Base-by-base conservation (phyloP, 805 yeast species). In the Metschnikowia lunata region DNA sequence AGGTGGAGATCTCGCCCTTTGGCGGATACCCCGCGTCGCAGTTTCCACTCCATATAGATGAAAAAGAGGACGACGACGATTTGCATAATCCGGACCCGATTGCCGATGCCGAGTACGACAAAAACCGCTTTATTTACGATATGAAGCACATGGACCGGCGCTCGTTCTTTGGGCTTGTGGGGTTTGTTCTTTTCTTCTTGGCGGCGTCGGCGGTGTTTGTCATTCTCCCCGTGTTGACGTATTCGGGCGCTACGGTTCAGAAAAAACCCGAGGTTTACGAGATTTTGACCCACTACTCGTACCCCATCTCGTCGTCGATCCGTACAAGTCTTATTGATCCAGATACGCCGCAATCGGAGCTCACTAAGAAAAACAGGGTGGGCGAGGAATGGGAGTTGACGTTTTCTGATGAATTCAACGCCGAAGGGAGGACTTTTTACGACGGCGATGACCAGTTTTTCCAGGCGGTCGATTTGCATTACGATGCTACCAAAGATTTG, bases 1-100 rank as follows among this genome's bases (percentile, higher is more conserved):
- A 41, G 23, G 41, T 35, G 23, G 56, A 52, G 29, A 42, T 48
- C 15, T 51, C 55, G 37, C 99, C 98, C 3, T 91, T 91, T 68
- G 98, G 98, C 39, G 98, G 98, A 11, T 91, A 87, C 63, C 98
- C 99, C 1, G 95, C 96, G 7, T 75, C 89, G n/a, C 83, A 88
- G n/a, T 91, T 91, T 69, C 99, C 99, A 1, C 71, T 91, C 41
- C 83, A 79, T 53, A 81, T 93, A 49, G 96, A 90, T 47, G 98
- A 91, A 55, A 87, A 88, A 65, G 99, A 91, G 66, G 85, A 86
- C 8, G 99, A 93, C 67, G 99, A 91, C 63, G 88, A 88, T 60
- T 61, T 93, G 49, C 98, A 91, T 66, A 93, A 91, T 65, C 98
- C 98, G 2, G 97, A 91, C 62, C 97, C 97, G 10, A 82, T 89